Base-by-base conservation (phyloP, 2,329 filamentous ascomycete genomes). In the Diaporthe sp. region DNA sequence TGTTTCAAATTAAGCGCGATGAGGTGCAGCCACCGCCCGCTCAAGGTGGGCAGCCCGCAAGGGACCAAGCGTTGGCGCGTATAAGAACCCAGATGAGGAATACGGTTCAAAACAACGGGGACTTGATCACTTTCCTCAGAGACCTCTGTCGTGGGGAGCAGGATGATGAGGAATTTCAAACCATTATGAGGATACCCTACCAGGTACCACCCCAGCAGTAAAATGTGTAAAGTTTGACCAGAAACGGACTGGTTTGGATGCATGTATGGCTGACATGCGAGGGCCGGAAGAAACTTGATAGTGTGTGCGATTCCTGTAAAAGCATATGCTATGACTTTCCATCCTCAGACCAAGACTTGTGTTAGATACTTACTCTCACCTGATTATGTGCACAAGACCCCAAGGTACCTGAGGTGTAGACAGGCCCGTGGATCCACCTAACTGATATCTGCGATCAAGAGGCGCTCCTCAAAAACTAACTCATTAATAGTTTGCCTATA, bases 181-280 rank as follows among this genome's bases (percentile, higher is more conserved):
- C 22, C n/a, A 62, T 62, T 15, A 62, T 62, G 58, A 44, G n/a
- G 13, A 62, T 62, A 44, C 37, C 58, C 4, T 61, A 42, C 17
- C 13, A 42, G n/a, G 37, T 15, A 42, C 57, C 57, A 42, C 12
- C 58, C 1, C 37, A 9, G 15, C 37, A 28, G n/a, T 17, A 25
- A 44, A 62, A 44, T 10, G 39, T 10, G 25, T 62, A 13, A 44
- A 28, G 3, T 13, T 44, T 19, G n/a, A 9, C 10, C 22, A 22
- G 37, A 28, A 28, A 44, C 25, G 3, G n/a, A 22, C 15, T 9
- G 5, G 8, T 22, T 49, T 49, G 46, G 46, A 49, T 22, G 17
- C 46, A n/a, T 51, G 22, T 51, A 4, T 51, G n/a, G 49, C 9
- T 51, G 49, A 10, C 10, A 51, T n/a, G 49, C 9, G 7, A 28